These are phyloP conservation scores for Cardamine chenopodiifolia DNA, from an alignment of 345 rosid species.

Conservation along the genomic window DNA sequence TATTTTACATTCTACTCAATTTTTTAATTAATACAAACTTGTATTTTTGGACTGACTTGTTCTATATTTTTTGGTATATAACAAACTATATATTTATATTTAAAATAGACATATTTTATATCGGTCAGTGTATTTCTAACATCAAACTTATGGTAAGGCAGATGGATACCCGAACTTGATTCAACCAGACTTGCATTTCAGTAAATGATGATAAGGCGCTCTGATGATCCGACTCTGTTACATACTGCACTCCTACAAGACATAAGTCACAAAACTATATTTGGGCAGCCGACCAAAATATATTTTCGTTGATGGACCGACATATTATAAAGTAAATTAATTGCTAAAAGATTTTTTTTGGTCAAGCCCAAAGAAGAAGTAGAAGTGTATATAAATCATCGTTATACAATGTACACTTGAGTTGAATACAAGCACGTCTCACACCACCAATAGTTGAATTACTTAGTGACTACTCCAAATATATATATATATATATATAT, in stretches of 20 bases:
- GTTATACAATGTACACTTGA: not conserved
- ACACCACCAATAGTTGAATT: not conserved
- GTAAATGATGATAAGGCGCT: not conserved
- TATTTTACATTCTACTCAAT: no score
- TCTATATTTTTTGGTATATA: no score
- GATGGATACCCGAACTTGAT: not conserved
- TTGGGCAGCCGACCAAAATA: slow-evolving; percentile 29
- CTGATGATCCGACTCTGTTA: not conserved
- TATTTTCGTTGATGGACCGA: slow-evolving; percentile 2
- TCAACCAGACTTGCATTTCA: not conserved
- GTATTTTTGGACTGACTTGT: no score
- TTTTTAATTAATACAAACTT: no score
- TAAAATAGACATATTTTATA: no score
- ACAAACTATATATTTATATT: no score
- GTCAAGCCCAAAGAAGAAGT: not conserved
- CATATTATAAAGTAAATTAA: slow-evolving; percentile 27
- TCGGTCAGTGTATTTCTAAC: no score
- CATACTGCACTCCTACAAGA: slow-evolving; percentile 16
- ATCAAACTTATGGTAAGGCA: no score
- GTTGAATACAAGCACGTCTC: slow-evolving; percentile 1
- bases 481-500: no score
- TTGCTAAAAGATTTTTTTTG: slow-evolving; percentile 9
- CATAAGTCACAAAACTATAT: slow-evolving; percentile 25
- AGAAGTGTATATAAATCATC: slow-evolving; percentile 14
- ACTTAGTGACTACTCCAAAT: slow-evolving; percentile 13